These are phyloP conservation scores for Geotrichum ghanense DNA, from an alignment of 805 yeast species.

Conservation along the genomic window DNA sequence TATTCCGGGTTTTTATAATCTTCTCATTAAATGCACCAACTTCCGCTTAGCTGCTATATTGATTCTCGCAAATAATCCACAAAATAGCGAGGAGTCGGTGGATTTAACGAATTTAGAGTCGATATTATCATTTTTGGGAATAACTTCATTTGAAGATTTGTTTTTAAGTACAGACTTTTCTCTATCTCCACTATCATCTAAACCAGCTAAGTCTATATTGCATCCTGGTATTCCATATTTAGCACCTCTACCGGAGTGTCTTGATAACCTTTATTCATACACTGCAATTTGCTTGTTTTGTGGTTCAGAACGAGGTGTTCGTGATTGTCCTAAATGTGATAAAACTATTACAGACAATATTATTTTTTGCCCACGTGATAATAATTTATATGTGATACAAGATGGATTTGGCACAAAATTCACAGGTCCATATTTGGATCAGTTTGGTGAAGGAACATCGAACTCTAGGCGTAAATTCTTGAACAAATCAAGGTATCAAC, in stretches of 20 bases:
- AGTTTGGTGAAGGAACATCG: conserved; percentile 74
- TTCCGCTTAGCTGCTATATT: not conserved
- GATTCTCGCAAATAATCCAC: not conserved
- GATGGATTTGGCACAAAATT: conserved; percentile 17
- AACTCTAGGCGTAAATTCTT: conserved; percentile 9
- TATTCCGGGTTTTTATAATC: not conserved
- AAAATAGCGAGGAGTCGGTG: not conserved
- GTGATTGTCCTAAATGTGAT: not conserved
- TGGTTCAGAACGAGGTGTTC: conserved; percentile 34
- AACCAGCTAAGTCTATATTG: not conserved
- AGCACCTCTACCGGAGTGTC: not conserved
- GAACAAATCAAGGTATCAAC: not conserved
- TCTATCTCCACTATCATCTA: no score
- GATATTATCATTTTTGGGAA: not conserved
- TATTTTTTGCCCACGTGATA: not conserved
- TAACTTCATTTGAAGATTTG: not conserved
- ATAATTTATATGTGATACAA: not conserved
- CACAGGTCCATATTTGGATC: conserved; percentile 74
- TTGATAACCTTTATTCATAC: not conserved
- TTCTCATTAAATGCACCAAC: not conserved
- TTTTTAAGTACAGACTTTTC: not conserved
- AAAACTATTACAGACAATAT: not conserved
- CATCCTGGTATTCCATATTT: not conserved
- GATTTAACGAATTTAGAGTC: not conserved
- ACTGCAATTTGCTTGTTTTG: conserved; percentile 74